Evolutionary conservation across 2,329 filamentous ascomycete genomes (phyloP).

Genomic region (Dactylellina sp.): DNA sequence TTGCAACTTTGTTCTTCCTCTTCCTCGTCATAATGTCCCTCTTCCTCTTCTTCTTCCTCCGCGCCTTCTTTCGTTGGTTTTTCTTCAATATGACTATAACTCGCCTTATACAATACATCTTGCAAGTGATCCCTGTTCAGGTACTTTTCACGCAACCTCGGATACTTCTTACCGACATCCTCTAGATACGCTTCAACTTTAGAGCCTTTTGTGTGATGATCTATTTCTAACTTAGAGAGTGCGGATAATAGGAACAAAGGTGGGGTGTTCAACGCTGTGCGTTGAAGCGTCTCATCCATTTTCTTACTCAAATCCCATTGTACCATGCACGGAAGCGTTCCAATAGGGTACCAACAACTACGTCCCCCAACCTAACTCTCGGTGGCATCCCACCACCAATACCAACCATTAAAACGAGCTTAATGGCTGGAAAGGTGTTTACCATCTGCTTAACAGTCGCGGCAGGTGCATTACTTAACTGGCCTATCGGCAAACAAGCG

Average conservation of each 20-base stretch:
- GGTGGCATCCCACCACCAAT: conserved; percentile 7
- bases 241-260: too few relatives aligned
- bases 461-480: background rate
- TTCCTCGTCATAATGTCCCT: background rate
- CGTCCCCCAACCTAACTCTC: conserved; percentile 57
- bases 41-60: conserved; percentile 10
- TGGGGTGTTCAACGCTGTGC: too few relatives aligned
- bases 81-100: conserved; percentile 30
- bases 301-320: too few relatives aligned
- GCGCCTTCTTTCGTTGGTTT: background rate
- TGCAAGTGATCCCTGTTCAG: conserved; percentile 51
- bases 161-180: conserved; percentile 56
- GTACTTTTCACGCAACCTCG: conserved; percentile 55
- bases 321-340: conserved; percentile 57
- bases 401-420: conserved; percentile 4
- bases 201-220: too few relatives aligned
- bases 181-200: too few relatives aligned
- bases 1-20: background rate
- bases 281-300: too few relatives aligned
- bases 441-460: background rate
- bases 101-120: conserved; percentile 55
- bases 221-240: too few relatives aligned
- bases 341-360: conserved; percentile 59
- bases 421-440: background rate
- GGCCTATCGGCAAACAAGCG: conserved; percentile 7